Evolutionary conservation across 1,284 basidiomycete species (phyloP).

Genomic region (Ustanciosporium gigantosporum): DNA sequence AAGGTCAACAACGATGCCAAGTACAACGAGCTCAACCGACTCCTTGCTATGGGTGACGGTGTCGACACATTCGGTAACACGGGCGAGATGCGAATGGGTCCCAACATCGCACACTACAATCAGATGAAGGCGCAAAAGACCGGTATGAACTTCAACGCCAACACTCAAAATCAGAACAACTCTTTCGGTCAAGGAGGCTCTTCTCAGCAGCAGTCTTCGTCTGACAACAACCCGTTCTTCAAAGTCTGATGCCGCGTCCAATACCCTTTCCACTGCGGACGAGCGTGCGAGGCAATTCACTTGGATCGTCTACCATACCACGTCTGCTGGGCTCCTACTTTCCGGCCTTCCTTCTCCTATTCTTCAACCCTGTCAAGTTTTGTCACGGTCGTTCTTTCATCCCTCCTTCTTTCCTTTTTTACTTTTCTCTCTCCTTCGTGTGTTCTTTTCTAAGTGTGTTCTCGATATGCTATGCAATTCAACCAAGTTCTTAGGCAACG

Average conservation of each 20-base stretch:
- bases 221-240: constrained; percentile 51
- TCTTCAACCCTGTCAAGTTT: too few species aligned
- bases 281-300: too few species aligned
- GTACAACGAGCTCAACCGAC: constrained; percentile 54
- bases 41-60: constrained; percentile 57
- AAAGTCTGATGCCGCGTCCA: too few species aligned
- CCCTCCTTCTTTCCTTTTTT: not conserved
- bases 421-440: not conserved
- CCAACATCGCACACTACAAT: constrained; percentile 33
- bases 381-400: too few species aligned
- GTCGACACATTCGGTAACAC: constrained; percentile 60
- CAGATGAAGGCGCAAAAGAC: constrained; percentile 43
- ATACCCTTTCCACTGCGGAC: too few species aligned
- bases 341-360: not conserved
- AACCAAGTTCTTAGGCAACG: too few species aligned
- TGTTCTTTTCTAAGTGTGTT: not conserved
- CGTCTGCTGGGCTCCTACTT: not conserved
- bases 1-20: constrained; percentile 39
- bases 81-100: constrained; percentile 57
- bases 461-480: not conserved
- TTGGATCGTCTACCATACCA: not conserved
- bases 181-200: constrained; percentile 1
- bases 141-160: constrained; percentile 37
- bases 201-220: constrained; percentile 8
- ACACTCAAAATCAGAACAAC: constrained; percentile 7